Base-by-base conservation (phyloP, 176 grass and related monocot genomes). In the Musa beccarii region DNA sequence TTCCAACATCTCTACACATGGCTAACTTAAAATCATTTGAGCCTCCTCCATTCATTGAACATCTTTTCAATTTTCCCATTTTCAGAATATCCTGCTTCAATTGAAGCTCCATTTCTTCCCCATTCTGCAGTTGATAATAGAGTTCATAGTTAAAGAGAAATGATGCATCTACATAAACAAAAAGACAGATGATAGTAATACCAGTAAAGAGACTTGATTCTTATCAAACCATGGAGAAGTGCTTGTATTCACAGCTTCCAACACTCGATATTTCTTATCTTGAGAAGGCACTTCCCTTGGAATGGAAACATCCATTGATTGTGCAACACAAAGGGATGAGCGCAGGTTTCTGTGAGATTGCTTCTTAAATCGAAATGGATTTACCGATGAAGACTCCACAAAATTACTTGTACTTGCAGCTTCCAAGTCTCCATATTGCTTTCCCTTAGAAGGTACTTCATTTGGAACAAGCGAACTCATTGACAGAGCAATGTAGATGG, bases 121-220 rank as follows among this genome's bases (percentile, higher is more conserved):
- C 77, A 80, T 84, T 90, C 90, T 93, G 81, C 74, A 87, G 61
- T 15, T 28, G 71, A 49, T 76, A 49, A 78, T 15, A 20, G 24
- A 29, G 59, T 21, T 26, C 49, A 49, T 15, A 49, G 10, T 63
- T 15, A 64, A 19, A 69, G 10, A 74, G 28, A 51, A 24, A 66
- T 52, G 13, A 75, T 14, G 1, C 1, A 20, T 8, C 49, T 9
- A 63, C 16, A 1, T 11, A 74, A 14, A 26, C 53, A 29, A 76
- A 61, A n/a, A 28, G 74, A 8, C 5, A 19, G 13, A 78, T 23
- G 12, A 52, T 25, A 63, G 64, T 19, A 49, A 76, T 96, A 96
- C 92, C 83, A 24, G 49, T 24, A 68, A 43, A 76, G 89, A 81
- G 9, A 77, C 73, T 56, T 88, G 85, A 85, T 90, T 89, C n/a